Conservation (phyloP, 108 stramenopile genomes). For the Cyclostephanos invisitatus region DNA sequence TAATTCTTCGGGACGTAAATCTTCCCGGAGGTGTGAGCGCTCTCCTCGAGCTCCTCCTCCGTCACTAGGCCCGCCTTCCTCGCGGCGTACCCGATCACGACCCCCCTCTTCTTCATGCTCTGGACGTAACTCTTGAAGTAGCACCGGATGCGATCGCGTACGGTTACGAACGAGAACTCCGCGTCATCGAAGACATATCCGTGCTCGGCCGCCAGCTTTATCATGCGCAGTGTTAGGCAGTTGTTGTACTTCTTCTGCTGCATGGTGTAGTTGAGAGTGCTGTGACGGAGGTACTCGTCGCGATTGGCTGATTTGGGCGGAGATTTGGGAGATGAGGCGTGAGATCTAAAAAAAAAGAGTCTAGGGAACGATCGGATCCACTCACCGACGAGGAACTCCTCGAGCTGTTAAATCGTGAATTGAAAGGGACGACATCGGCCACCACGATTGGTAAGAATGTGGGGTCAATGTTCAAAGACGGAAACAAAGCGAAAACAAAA, state of each 20-base stretch:
- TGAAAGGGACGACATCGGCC: slow-evolving; percentile 9
- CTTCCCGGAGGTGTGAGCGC: slow-evolving; percentile 48
- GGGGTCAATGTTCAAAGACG: not conserved
- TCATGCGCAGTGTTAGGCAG: slow-evolving; percentile 74
- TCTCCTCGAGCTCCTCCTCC: slow-evolving; percentile 62
- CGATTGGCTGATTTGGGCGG: slow-evolving; percentile 51
- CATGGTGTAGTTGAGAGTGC: slow-evolving; percentile 84
- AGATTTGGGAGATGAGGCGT: not conserved
- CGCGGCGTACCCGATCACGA: slow-evolving; percentile 58
- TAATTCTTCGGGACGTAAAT: slow-evolving; percentile 37
- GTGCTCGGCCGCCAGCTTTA: slow-evolving; percentile 68
- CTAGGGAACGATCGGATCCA: not conserved
- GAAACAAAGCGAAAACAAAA: not conserved
- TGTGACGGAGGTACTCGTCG: slow-evolving; percentile 84
- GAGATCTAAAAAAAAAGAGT: not conserved
- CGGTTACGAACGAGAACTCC: slow-evolving; percentile 85
- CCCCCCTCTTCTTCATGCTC: slow-evolving; percentile 75
- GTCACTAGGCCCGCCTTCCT: slow-evolving; percentile 73
- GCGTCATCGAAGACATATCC: slow-evolving; percentile 75
- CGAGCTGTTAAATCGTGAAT: slow-evolving; percentile 18
- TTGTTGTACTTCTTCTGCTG: slow-evolving; percentile 91
- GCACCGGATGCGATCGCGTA: slow-evolving; percentile 87
- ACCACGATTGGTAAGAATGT: not conserved
- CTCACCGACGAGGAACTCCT: slow-evolving; percentile 40
- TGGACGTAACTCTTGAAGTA: slow-evolving; percentile 90